phyloP scores from a whole-genome alignment of 225 moss, liverwort and hornwort genomes.

The Climacium dendroides region DNA sequence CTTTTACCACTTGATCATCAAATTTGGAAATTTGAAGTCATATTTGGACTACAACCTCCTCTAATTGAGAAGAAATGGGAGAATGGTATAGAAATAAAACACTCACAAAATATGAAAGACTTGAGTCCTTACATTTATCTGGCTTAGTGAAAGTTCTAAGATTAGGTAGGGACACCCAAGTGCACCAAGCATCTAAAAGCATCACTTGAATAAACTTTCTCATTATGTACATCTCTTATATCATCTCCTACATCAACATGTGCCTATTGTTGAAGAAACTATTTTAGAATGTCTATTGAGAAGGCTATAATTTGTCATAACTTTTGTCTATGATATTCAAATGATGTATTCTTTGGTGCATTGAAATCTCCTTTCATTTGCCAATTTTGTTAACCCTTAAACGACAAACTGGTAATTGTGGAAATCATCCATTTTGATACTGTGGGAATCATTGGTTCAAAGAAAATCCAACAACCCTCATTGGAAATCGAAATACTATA shows the following conservation, averaged over 20 bases:
- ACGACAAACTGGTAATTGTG: no score
- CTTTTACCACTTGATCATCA: no score
- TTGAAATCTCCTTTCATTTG: neutral
- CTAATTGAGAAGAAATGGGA: fast-evolving
- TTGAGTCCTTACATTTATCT: neutral
- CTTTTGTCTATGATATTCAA: neutral
- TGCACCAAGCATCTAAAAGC: neutral
- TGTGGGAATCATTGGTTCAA: no score
- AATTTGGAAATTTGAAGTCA: neutral
- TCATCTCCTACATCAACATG: neutral
- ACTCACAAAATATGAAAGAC: fast-evolving
- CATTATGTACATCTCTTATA: neutral
- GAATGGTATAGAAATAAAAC: neutral
- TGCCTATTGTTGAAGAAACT: neutral
- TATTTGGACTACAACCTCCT: fast-evolving
- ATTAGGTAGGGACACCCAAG: neutral
- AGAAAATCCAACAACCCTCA: no score
- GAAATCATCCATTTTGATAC: no score
- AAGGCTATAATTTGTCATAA: fast-evolving
- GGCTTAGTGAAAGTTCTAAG: fast-evolving
- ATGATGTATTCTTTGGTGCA: neutral
- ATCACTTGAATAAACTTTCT: no score
- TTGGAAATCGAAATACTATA: no score
- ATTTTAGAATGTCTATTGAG: fast-evolving
- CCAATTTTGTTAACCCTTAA: neutral